These are phyloP conservation scores for Lipomyces sp. DNA, from an alignment of 805 yeast genomes.

Conservation along the genomic window DNA sequence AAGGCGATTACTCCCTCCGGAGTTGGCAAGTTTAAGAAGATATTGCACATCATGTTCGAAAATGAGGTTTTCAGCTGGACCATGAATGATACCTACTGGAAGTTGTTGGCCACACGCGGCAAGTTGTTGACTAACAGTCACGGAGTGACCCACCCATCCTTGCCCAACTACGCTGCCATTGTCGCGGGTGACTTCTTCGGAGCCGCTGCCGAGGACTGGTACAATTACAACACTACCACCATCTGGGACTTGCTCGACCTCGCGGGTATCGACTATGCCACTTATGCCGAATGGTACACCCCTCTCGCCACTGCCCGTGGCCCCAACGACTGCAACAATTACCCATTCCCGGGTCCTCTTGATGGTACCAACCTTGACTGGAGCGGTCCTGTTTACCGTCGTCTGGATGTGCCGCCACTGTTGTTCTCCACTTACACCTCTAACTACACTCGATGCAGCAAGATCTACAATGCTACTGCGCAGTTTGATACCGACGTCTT, in stretches of 20 bases:
- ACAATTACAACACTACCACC: not conserved
- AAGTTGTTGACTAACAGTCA: not conserved
- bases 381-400: not conserved
- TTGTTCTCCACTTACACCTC: not conserved
- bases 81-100: not conserved
- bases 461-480: not conserved
- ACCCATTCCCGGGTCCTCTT: not conserved
- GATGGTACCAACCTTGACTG: not conserved
- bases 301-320: not conserved
- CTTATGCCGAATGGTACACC: not conserved
- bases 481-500: not conserved
- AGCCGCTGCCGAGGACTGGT: not conserved
- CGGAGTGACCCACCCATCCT: not conserved
- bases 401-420: not conserved
- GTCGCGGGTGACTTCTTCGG: not conserved
- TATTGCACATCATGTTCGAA: not conserved
- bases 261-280: not conserved
- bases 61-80: not conserved
- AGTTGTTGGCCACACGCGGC: not conserved
- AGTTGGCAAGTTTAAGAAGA: not conserved
- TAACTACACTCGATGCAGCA: conserved; percentile 1
- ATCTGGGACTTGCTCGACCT: not conserved
- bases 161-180: not conserved
- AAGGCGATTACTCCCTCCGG: not conserved
- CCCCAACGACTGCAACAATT: not conserved